A percentile compares a stretch with the other conserved stretches of the same genome.
These are phyloP conservation scores for Rhodotorula sphaerocarpa DNA, from an alignment of 768 basidiomycete species.

Conservation along the genomic window DNA sequence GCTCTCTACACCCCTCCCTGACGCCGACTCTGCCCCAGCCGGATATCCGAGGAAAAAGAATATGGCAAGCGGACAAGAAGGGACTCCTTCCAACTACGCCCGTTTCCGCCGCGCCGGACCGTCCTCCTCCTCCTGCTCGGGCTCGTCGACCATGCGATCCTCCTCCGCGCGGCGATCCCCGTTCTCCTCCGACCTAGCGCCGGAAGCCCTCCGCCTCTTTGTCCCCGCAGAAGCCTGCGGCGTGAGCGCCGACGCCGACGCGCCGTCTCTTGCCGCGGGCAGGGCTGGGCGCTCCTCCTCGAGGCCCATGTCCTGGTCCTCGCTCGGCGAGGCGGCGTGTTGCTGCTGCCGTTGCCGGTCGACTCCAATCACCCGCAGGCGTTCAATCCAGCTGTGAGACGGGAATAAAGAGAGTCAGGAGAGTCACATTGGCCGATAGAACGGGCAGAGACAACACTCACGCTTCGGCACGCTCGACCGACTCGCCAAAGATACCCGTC, in stretches of 20 bases:
- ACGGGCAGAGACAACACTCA: conserved; percentile 40
- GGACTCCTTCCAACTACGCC: too few relatives aligned
- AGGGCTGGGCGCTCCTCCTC: not conserved
- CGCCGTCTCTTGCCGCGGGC: not conserved
- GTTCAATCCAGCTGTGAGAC: conserved; percentile 64
- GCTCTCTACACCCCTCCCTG: too few relatives aligned
- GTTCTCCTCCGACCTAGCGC: too few relatives aligned
- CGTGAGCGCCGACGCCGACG: not conserved
- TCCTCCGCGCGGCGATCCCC: too few relatives aligned
- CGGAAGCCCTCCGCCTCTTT: too few relatives aligned
- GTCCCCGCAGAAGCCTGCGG: not conserved
- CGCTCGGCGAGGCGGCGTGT: not conserved
- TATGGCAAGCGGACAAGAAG: too few relatives aligned
- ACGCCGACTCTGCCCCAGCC: too few relatives aligned
- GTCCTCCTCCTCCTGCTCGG: conserved; percentile 1
- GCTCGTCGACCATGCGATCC: too few relatives aligned
- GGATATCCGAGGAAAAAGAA: too few relatives aligned
- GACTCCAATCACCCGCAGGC: conserved; percentile 66
- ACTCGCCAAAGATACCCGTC: conserved; percentile 78
- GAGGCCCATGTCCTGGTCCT: not conserved
- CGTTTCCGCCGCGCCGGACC: conserved; percentile 9
- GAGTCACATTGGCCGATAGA: not conserved
- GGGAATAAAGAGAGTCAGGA: conserved; percentile 2
- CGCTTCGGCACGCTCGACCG: conserved; percentile 77
- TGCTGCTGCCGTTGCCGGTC: conserved; percentile 50